Percentiles rank a stretch among this genome's conserved stretches.
Conservation (phyloP, 257 asterid genomes). For the Plantago major region DNA sequence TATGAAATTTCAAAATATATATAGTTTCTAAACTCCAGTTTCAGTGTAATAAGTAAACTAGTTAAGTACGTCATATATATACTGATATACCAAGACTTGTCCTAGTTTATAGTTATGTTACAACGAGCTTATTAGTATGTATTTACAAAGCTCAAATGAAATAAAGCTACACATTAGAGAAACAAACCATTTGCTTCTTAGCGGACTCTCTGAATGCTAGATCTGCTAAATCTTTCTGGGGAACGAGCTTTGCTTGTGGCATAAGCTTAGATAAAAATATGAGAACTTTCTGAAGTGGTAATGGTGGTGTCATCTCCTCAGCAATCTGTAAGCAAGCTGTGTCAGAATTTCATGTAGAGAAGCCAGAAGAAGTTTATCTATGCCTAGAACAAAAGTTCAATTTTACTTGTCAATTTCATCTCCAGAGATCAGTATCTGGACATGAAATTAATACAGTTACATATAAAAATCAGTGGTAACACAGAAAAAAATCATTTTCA, state of each 20-base stretch:
- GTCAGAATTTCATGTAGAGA: conserved; percentile 19
- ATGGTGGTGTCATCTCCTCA: conserved; percentile 84
- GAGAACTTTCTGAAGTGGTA: conserved; percentile 65
- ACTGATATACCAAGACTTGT: too few relatives aligned
- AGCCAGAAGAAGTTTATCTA: too few relatives aligned
- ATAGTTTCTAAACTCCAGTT: not conserved
- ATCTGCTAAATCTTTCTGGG: conserved; percentile 79
- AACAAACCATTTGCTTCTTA: conserved; percentile 61
- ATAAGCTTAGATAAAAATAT: conserved; percentile 57
- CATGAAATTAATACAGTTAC: too few relatives aligned
- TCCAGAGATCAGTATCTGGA: too few relatives aligned
- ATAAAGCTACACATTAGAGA: conserved; percentile 4
- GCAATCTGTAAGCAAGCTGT: conserved; percentile 50
- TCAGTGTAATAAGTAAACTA: not conserved
- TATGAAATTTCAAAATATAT: not conserved
- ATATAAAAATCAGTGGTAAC: too few relatives aligned
- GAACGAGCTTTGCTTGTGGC: conserved; percentile 93
- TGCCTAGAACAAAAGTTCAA: too few relatives aligned
- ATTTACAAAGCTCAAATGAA: not conserved
- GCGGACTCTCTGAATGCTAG: conserved; percentile 71
- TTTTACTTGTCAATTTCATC: too few relatives aligned
- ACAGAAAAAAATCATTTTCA: too few relatives aligned
- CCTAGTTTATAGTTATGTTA: too few relatives aligned
- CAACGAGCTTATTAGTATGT: not conserved
- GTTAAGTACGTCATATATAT: too few relatives aligned